Evolutionary conservation across 2,329 filamentous ascomycete genomes (phyloP), one percentile per base, ranked within the genome.

Genomic region (Scytalidium lignicola): DNA sequence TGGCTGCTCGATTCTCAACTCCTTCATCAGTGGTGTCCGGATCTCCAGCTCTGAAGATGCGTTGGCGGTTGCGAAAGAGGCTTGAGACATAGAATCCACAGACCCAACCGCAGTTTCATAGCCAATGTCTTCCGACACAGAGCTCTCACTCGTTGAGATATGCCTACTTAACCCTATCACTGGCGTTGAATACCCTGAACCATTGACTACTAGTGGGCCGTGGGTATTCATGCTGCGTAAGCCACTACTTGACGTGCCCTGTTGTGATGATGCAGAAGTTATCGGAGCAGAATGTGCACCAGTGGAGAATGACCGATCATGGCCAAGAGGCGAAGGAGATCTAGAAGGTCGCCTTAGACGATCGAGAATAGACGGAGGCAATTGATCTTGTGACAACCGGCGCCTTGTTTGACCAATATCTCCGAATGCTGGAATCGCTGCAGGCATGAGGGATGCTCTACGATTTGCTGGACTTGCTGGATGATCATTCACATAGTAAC

Each of bases 311-410:
- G 60, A 59, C n/a, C 59, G 55, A 37, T 63, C 62, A 44, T 65
- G 59, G 9, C 62, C 63, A 32, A 65, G 54, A n/a, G 64, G 64
- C 7, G 64, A 67, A 12, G 63, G 64, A 12, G 64, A 67, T 41
- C 64, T 50, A 17, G 64, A 65, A 3, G 61, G 56, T 22, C 59
- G 54, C 37, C 57, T 62, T 15, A 65, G 40, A 19, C 63, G 54
- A 49, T 66, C 60, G 18, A 64, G 49, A 26, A 65, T 60, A 1
- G 61, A 65, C 43, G 62, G 63, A 18, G 63, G 62, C 37, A 65
- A 51, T 43, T 65, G 62, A 46, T 67, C 64, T 10, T 60, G 61
- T 13, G 64, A 67, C 26, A 61, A 43, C 26, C 59, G 53, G 21
- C 60, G 53, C 45, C 58, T 58, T 32, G 47, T 49, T 19, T 60